A percentile compares a stretch with the other conserved stretches of the same genome.
Evolutionary conservation across 306 rosid genomes (phyloP).

Genomic region (Rubus parviflorus): DNA sequence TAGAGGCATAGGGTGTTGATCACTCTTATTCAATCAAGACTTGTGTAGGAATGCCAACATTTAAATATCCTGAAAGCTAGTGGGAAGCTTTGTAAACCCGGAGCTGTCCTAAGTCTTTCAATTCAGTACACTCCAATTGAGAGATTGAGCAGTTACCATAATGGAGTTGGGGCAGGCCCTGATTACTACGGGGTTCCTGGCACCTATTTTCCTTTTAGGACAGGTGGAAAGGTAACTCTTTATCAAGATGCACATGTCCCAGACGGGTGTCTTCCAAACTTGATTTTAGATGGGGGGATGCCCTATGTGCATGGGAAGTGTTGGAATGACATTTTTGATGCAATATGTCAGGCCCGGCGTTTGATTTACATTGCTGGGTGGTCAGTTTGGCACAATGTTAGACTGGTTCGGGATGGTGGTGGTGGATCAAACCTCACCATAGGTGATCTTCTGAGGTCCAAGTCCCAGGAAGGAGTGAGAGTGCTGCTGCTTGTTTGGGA

Average conservation of each 20-base stretch:
- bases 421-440: constrained; percentile 40
- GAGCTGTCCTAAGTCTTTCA: constrained; percentile 68
- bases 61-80: constrained; percentile 52
- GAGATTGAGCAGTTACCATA: constrained; percentile 57
- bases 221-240: constrained; percentile 78
- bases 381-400: constrained; percentile 95
- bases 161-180: constrained; percentile 93
- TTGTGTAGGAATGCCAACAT: too few species aligned
- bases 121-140: constrained; percentile 83
- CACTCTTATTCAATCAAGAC: too few species aligned
- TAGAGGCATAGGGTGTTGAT: too few species aligned
- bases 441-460: constrained; percentile 80
- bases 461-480: constrained; percentile 94
- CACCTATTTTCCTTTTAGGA: constrained; percentile 90
- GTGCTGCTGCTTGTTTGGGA: constrained; percentile 98
- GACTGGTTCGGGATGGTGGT: constrained; percentile 64
- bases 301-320: constrained; percentile 78
- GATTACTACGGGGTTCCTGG: constrained; percentile 83
- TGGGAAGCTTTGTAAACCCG: constrained; percentile 89
- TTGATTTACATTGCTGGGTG: constrained; percentile 91
- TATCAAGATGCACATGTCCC: constrained; percentile 97
- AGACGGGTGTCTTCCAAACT: constrained; percentile 67
- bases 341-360: constrained; percentile 64
- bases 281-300: constrained; percentile 62
- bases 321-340: constrained; percentile 81